phyloP scores from a whole-genome alignment of 169 alveolate species.

The Perkinsus chesapeaki region DNA sequence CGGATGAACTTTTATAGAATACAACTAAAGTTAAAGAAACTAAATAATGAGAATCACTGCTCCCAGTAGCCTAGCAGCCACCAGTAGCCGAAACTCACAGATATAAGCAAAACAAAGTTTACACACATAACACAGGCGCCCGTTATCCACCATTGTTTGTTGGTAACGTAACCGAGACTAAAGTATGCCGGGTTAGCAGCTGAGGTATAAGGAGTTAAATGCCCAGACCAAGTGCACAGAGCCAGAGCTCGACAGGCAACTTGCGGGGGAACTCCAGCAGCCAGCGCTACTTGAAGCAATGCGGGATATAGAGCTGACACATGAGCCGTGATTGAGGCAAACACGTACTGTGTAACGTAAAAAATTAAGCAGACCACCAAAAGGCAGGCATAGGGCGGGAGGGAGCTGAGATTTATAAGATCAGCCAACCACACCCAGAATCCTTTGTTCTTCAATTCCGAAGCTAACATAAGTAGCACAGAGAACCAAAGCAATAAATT shows the following conservation, averaged over 20 bases:
- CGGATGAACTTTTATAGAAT: neutral
- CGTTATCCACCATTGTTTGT: neutral
- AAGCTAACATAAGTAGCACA: neutral
- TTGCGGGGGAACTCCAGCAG: slow-evolving; percentile 6
- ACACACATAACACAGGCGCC: neutral
- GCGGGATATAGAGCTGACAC: neutral
- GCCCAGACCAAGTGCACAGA: neutral
- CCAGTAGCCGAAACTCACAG: slow-evolving; percentile 3
- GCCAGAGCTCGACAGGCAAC: neutral
- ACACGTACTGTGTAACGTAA: neutral
- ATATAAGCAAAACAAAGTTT: neutral
- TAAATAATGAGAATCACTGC: neutral
- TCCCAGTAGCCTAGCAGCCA: neutral
- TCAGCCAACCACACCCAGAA: neutral
- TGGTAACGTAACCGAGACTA: neutral
- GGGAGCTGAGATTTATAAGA: neutral
- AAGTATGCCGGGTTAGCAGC: slow-evolving; percentile 3
- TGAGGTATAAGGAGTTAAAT: neutral
- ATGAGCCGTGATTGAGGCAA: slow-evolving; percentile 9
- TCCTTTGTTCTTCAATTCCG: neutral
- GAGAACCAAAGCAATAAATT: neutral
- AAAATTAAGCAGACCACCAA: neutral
- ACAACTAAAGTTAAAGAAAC: neutral
- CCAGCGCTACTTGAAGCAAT: neutral
- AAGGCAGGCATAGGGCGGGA: neutral